phyloP scores from a whole-genome alignment of 148 eudicot genomes.

The Cornus controversa region DNA sequence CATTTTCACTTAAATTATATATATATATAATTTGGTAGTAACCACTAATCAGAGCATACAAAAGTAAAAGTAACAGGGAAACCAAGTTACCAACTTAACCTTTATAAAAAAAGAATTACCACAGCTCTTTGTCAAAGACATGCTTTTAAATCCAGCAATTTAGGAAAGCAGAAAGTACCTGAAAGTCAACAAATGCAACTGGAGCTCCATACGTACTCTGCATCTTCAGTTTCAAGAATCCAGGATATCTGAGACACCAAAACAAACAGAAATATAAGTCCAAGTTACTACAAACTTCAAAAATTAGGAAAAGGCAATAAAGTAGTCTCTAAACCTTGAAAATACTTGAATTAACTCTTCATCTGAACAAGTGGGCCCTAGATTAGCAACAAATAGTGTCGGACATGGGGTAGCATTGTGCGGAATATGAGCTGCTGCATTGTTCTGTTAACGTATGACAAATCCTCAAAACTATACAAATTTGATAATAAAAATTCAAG shows the following conservation, averaged over 20 bases:
- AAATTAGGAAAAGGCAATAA: background rate
- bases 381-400: slow-evolving; percentile 82
- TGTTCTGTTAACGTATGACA: slow-evolving; percentile 26
- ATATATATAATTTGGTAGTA: no score
- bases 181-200: slow-evolving; percentile 93
- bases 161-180: slow-evolving; percentile 34
- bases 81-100: no score
- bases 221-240: slow-evolving; percentile 83
- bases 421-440: slow-evolving; percentile 31
- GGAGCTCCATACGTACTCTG: slow-evolving; percentile 82
- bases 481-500: background rate
- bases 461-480: background rate
- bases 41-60: no score
- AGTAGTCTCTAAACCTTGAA: slow-evolving; percentile 60
- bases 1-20: no score
- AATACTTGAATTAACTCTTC: slow-evolving; percentile 79
- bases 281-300: slow-evolving; percentile 4
- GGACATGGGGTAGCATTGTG: slow-evolving; percentile 71
- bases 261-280: slow-evolving; percentile 1
- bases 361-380: slow-evolving; percentile 71
- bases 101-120: no score
- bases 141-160: no score
- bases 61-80: no score
- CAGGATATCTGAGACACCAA: slow-evolving; percentile 61
- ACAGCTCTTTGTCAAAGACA: no score